Evolutionary conservation across 169 alveolate species (phyloP).

Genomic region (Plasmodium relictum): DNA sequence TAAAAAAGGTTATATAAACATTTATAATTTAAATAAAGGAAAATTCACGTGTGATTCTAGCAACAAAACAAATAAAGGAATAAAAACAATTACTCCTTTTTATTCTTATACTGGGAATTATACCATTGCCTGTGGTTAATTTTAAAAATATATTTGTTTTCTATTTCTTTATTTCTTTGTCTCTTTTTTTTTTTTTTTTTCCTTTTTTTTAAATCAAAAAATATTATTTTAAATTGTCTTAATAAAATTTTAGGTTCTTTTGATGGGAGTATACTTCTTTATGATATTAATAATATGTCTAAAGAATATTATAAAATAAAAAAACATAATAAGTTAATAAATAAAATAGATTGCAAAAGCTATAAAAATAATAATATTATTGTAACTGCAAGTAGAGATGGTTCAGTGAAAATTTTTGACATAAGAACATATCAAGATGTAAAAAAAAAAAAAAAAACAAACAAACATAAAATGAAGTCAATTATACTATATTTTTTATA

Average conservation of each 20-base stretch:
- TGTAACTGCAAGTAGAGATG: constrained; percentile 90
- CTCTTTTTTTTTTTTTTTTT: not conserved
- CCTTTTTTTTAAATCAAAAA: not conserved
- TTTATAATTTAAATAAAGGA: constrained; percentile 87
- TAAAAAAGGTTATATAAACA: constrained; percentile 90
- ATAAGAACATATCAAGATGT: constrained; percentile 84
- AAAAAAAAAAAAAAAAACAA: not conserved
- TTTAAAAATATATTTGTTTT: not conserved
- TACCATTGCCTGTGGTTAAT: constrained; percentile 80
- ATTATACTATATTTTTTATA: not conserved
- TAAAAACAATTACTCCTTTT: constrained; percentile 87
- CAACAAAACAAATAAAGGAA: constrained; percentile 82
- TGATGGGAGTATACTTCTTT: constrained; percentile 88
- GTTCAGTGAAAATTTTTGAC: constrained; percentile 93
- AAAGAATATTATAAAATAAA: constrained; percentile 83
- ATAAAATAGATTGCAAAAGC: constrained; percentile 90
- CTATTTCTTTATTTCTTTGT: too few species aligned
- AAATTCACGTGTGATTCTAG: constrained; percentile 82
- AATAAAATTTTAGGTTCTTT: constrained; percentile 83
- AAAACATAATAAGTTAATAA: constrained; percentile 90
- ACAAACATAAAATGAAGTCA: not conserved
- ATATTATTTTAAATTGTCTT: not conserved
- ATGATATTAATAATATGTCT: constrained; percentile 90
- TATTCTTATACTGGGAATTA: constrained; percentile 83
- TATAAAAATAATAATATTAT: constrained; percentile 92